Conservation (phyloP, 768 basidiomycete species). For the Vishniacozyma victoriae region DNA sequence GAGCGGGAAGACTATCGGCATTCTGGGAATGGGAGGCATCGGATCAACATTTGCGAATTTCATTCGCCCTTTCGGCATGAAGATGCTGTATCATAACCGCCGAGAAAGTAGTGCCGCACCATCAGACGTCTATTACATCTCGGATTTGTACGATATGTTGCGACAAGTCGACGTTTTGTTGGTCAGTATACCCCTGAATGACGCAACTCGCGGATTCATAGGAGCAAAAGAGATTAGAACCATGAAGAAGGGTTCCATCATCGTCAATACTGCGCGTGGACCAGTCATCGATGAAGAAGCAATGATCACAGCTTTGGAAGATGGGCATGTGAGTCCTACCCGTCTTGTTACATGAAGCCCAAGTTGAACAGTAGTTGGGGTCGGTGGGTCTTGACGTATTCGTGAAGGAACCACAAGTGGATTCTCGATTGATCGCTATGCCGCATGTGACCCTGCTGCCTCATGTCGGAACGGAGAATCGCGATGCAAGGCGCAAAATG, state of each 20-base stretch:
- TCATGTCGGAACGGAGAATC: conserved; percentile 62
- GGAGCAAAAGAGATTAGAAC: conserved; percentile 66
- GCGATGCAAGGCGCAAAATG: conserved; percentile 18
- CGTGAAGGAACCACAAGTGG: conserved; percentile 76
- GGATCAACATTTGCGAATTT: conserved; percentile 40
- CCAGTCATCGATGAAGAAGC: conserved; percentile 81
- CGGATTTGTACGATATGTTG: conserved; percentile 57
- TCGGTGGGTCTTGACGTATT: conserved; percentile 73
- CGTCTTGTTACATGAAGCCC: conserved; percentile 58
- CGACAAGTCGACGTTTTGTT: conserved; percentile 68
- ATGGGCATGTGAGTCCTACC: conserved; percentile 74
- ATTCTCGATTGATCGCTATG: conserved; percentile 70
- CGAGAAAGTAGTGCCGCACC: conserved; percentile 36
- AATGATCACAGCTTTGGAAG: conserved; percentile 74
- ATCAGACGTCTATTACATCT: conserved; percentile 59
- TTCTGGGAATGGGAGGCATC: conserved; percentile 50
- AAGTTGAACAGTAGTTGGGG: background rate
- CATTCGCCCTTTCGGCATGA: conserved; percentile 69
- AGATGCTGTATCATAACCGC: conserved; percentile 64
- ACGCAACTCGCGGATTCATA: conserved; percentile 65
- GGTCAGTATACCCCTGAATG: conserved; percentile 61
- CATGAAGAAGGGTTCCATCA: conserved; percentile 65
- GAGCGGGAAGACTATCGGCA: conserved; percentile 44
- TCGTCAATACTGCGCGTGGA: conserved; percentile 82
- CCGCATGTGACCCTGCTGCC: conserved; percentile 77